phyloP scores from a whole-genome alignment of 108 stramenopile genomes.

The Nitzschia sp. region DNA sequence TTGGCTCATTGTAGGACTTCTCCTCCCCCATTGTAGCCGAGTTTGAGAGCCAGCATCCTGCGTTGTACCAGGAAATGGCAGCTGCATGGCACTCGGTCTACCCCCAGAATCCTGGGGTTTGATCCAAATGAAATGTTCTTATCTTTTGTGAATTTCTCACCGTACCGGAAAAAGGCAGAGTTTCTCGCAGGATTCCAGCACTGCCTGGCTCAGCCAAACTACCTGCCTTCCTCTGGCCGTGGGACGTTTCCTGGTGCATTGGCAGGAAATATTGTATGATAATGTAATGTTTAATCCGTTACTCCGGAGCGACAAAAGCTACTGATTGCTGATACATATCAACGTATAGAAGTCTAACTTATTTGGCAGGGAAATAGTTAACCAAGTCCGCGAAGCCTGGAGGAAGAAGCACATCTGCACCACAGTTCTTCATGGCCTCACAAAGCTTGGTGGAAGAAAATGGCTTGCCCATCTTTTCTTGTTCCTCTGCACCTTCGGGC shows the following conservation, averaged over 20 bases:
- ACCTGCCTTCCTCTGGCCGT: too few relatives aligned
- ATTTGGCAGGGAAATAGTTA: conserved; percentile 41
- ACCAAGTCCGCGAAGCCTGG: conserved; percentile 68
- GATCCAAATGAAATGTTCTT: neutral
- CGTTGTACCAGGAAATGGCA: conserved; percentile 39
- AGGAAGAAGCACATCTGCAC: conserved; percentile 55
- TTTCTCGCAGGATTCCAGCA: too few relatives aligned
- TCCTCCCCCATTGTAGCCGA: neutral
- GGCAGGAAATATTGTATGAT: too few relatives aligned
- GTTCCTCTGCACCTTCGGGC: conserved; percentile 64
- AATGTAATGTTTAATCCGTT: too few relatives aligned
- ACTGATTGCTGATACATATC: too few relatives aligned
- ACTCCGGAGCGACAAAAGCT: too few relatives aligned
- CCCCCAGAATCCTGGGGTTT: conserved; percentile 59
- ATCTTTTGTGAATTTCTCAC: neutral
- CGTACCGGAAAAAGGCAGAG: too few relatives aligned
- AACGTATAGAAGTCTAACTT: neutral
- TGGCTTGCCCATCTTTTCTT: conserved; percentile 35
- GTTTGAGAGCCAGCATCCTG: conserved; percentile 19
- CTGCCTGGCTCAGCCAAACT: too few relatives aligned
- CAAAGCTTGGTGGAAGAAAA: conserved; percentile 37
- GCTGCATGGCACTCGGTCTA: conserved; percentile 67
- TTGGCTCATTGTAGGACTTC: too few relatives aligned
- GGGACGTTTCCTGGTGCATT: too few relatives aligned
- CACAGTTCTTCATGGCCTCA: conserved; percentile 58